Evolutionary conservation across 2,329 filamentous ascomycete genomes (phyloP).

Genomic region (Ophiocordyceps camponoti-rufipedis): DNA sequence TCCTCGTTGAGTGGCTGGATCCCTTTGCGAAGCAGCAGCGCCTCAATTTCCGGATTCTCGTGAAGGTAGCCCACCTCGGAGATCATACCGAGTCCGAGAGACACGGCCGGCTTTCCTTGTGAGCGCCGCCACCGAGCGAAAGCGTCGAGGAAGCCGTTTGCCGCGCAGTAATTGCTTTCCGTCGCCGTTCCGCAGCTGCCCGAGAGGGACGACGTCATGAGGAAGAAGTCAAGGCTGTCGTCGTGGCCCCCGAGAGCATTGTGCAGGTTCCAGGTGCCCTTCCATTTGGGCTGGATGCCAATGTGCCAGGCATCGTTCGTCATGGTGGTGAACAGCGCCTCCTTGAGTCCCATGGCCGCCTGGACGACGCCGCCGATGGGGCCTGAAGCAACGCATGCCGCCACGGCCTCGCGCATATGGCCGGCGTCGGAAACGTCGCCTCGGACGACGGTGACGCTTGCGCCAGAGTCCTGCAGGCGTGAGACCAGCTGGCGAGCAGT

Average conservation of each 20-base stretch:
- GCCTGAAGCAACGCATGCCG: background rate
- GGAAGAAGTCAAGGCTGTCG: conserved; percentile 13
- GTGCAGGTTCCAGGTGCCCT: conserved; percentile 9
- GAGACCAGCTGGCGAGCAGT: conserved; percentile 6
- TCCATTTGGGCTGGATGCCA: conserved; percentile 8
- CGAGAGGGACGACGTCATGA: conserved; percentile 7
- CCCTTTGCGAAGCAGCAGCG: conserved; percentile 14
- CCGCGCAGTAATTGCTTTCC: conserved; percentile 15
- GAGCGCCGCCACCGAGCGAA: conserved; percentile 12
- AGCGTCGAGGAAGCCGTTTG: conserved; percentile 13
- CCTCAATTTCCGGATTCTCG: conserved; percentile 17
- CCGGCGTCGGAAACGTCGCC: conserved; percentile 6
- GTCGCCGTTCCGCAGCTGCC: conserved; percentile 13
- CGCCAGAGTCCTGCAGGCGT: conserved; percentile 6
- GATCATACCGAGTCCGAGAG: conserved; percentile 15
- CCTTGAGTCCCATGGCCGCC: conserved; percentile 13
- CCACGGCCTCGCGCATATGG: conserved; percentile 5
- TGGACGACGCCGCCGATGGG: conserved; percentile 14
- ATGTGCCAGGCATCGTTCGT: conserved; percentile 7
- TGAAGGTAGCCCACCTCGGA: conserved; percentile 17
- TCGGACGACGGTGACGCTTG: conserved; percentile 7
- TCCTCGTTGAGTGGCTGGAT: conserved; percentile 15
- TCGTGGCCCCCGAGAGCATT: conserved; percentile 4
- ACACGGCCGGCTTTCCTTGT: conserved; percentile 9
- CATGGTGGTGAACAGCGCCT: conserved; percentile 10